These are phyloP conservation scores for Aspergillus sp. DNA, from an alignment of 2,329 filamentous ascomycete species.

Conservation along the genomic window DNA sequence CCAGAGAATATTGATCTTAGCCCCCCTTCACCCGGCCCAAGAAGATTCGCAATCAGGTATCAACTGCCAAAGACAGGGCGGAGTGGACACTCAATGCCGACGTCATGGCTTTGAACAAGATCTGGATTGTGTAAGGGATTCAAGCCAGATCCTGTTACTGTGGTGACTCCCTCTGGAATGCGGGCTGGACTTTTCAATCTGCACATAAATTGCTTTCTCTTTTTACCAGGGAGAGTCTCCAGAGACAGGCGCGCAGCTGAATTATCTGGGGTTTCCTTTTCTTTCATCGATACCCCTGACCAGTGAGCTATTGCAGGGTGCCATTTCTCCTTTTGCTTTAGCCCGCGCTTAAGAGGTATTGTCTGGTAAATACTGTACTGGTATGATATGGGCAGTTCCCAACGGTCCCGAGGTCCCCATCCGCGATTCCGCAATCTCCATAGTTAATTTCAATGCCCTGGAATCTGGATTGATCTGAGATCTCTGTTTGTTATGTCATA, in stretches of 20 bases:
- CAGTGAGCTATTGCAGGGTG: neutral
- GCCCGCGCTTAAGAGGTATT: neutral
- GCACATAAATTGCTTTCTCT: neutral
- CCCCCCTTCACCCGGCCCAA: neutral
- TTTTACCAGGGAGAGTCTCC: neutral
- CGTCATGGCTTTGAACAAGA: neutral
- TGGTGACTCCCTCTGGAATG: neutral
- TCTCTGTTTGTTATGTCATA: neutral
- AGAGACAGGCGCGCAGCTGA: neutral
- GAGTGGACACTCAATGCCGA: neutral
- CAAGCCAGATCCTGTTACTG: neutral
- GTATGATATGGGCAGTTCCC: neutral
- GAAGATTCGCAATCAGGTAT: neutral
- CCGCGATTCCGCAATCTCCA: too few relatives aligned
- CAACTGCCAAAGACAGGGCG: neutral
- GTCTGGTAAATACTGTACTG: neutral
- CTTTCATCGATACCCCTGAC: neutral
- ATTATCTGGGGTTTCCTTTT: neutral
- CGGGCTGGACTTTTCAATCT: neutral
- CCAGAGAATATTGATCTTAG: neutral
- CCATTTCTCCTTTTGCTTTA: neutral
- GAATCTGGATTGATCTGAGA: neutral
- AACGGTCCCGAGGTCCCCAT: neutral
- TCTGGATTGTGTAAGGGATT: neutral
- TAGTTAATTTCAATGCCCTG: neutral